Evolutionary conservation across 768 basidiomycete species (phyloP).

Genomic region (Sarcomyxa edulis): DNA sequence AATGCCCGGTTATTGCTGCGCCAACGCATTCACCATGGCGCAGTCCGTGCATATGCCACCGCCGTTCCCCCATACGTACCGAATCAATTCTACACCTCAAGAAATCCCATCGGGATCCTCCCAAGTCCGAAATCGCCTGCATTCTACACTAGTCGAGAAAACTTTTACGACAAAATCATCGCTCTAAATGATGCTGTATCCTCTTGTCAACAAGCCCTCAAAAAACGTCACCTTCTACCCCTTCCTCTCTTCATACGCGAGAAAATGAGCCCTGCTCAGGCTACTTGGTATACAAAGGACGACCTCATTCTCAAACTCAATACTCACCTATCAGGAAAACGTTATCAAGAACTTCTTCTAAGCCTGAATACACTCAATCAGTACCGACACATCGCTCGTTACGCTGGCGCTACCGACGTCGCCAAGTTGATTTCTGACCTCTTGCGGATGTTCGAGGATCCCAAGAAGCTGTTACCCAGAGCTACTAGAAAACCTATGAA

Average conservation of each 20-base stretch:
- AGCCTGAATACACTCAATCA: conserved; percentile 65
- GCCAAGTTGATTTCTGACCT: conserved; percentile 44
- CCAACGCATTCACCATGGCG: too few relatives aligned
- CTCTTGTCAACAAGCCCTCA: conserved; percentile 53
- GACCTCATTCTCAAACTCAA: conserved; percentile 57
- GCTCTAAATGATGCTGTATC: conserved; percentile 61
- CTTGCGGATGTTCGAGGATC: conserved; percentile 59
- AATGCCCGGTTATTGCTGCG: too few relatives aligned
- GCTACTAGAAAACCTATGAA: conserved; percentile 51
- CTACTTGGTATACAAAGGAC: conserved; percentile 64
- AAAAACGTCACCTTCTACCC: conserved; percentile 65
- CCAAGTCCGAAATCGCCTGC: conserved; percentile 58
- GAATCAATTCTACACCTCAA: conserved; percentile 1
- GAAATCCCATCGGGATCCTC: background rate
- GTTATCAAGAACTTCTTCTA: conserved; percentile 59
- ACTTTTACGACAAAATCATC: conserved; percentile 68
- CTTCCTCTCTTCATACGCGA: conserved; percentile 66
- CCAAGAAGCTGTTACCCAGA: conserved; percentile 47
- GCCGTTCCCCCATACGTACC: background rate
- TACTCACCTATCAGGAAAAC: conserved; percentile 57
- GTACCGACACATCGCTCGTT: conserved; percentile 51
- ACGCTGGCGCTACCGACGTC: conserved; percentile 55
- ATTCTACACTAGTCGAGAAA: conserved; percentile 79
- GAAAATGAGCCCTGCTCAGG: conserved; percentile 49
- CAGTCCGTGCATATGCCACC: too few relatives aligned